Conservation (phyloP, 2,329 filamentous ascomycete genomes). For the Sclerotiophoma versabilis region DNA sequence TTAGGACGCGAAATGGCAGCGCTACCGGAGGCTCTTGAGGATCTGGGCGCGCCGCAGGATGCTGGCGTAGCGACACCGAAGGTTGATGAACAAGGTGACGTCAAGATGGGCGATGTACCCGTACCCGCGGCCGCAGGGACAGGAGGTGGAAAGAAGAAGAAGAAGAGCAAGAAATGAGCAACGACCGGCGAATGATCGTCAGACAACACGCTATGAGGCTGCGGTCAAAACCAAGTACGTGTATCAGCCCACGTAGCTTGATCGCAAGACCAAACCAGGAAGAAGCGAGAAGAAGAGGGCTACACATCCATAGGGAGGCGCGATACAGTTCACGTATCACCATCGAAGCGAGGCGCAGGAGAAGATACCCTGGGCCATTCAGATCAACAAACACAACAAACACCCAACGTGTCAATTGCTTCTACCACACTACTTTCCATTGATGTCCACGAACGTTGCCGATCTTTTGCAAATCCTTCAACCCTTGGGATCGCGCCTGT, state of each 20-base stretch:
- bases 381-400: background rate
- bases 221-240: background rate
- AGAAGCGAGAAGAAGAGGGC: background rate
- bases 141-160: constrained; percentile 58
- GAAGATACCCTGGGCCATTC: constrained; percentile 14
- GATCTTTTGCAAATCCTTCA: too few relatives aligned
- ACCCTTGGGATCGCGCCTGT: too few relatives aligned
- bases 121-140: constrained; percentile 33
- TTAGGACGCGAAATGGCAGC: constrained; percentile 71
- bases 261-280: background rate
- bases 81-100: constrained; percentile 41
- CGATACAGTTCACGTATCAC: background rate
- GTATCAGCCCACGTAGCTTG: background rate
- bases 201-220: background rate
- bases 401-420: background rate
- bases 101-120: constrained; percentile 37
- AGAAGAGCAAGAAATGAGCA: constrained; percentile 59
- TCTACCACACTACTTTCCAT: too few relatives aligned
- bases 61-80: constrained; percentile 42
- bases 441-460: too few relatives aligned
- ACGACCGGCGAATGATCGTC: background rate
- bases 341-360: background rate
- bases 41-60: constrained; percentile 38
- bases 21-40: constrained; percentile 53
- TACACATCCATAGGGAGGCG: too few relatives aligned